These are phyloP conservation scores for Lentinus tigrinus DNA, from an alignment of 768 basidiomycete genomes.

Conservation along the genomic window DNA sequence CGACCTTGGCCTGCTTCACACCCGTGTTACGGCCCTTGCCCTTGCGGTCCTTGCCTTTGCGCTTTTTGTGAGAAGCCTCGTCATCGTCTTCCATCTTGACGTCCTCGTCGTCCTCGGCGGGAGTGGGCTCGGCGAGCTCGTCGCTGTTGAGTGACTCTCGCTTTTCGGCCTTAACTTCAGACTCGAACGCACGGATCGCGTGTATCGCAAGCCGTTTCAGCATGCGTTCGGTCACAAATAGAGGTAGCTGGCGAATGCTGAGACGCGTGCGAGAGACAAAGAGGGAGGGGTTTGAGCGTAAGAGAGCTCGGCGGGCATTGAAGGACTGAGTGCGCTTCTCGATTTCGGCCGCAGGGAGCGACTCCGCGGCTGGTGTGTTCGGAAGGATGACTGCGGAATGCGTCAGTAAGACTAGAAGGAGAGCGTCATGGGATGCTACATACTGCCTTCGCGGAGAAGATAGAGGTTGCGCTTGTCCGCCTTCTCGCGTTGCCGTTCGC, in stretches of 20 bases:
- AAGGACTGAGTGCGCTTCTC: slow-evolving; percentile 85
- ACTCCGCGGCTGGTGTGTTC: slow-evolving; percentile 75
- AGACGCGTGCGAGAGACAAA: slow-evolving; percentile 95
- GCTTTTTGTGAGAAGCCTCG: not conserved
- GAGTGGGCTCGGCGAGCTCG: slow-evolving; percentile 56
- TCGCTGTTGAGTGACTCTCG: slow-evolving; percentile 67
- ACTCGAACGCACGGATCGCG: slow-evolving; percentile 74
- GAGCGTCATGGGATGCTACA: slow-evolving; percentile 25
- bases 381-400: slow-evolving; percentile 76
- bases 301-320: slow-evolving; percentile 77
- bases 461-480: slow-evolving; percentile 96
- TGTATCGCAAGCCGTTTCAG: slow-evolving; percentile 87
- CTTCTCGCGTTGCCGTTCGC: slow-evolving; percentile 82
- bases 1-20: slow-evolving; percentile 90
- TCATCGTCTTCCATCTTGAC: slow-evolving; percentile 26
- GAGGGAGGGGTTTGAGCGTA: slow-evolving; percentile 89
- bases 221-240: slow-evolving; percentile 86
- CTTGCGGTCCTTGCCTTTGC: slow-evolving; percentile 16
- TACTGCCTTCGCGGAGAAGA: slow-evolving; percentile 93
- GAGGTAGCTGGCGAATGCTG: slow-evolving; percentile 88
- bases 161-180: slow-evolving; percentile 64
- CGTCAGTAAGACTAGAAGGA: not conserved
- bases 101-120: slow-evolving; percentile 25
- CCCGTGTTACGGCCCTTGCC: slow-evolving; percentile 37
- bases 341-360: slow-evolving; percentile 70